phyloP scores from a whole-genome alignment of 2,329 filamentous ascomycete species.

The Trichophyton rubrum region DNA sequence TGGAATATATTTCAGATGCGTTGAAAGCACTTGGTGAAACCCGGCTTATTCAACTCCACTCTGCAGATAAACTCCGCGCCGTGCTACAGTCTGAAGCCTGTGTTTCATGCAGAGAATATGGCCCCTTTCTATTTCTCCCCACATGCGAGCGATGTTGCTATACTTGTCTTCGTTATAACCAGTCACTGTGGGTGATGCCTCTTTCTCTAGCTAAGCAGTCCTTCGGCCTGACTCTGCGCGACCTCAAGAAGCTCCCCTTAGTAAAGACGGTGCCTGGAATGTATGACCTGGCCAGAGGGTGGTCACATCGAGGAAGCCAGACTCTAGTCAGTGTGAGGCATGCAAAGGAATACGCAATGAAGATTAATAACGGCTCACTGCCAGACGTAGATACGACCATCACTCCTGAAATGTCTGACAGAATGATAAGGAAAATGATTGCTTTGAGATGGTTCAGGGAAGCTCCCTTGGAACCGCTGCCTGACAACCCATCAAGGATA shows the following conservation, averaged over 20 bases:
- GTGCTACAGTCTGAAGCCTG: conserved; percentile 18
- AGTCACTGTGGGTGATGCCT: not conserved
- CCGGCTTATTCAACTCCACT: conserved; percentile 15
- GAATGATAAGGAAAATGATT: not conserved
- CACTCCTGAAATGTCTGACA: not conserved
- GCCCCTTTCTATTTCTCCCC: conserved; percentile 22
- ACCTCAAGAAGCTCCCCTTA: not conserved
- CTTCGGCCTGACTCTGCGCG: not conserved
- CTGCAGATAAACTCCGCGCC: conserved; percentile 15
- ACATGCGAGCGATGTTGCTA: conserved; percentile 24
- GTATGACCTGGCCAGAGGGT: not conserved
- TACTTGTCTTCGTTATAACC: conserved; percentile 17
- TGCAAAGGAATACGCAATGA: not conserved
- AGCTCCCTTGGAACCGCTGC: not conserved
- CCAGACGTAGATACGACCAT: not conserved
- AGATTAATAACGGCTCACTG: not conserved
- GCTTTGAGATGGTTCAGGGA: not conserved
- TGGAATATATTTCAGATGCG: conserved; percentile 28
- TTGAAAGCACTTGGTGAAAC: conserved; percentile 18
- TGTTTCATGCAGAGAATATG: conserved; percentile 21
- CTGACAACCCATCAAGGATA: not conserved
- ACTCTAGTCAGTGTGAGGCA: not conserved
- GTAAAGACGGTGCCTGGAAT: not conserved
- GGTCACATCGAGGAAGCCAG: not conserved
- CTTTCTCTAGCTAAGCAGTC: not conserved